Evolutionary conservation across 805 yeast species (phyloP), one percentile per base, ranked within the genome.

Genomic region (Ogataea ramenticola): DNA sequence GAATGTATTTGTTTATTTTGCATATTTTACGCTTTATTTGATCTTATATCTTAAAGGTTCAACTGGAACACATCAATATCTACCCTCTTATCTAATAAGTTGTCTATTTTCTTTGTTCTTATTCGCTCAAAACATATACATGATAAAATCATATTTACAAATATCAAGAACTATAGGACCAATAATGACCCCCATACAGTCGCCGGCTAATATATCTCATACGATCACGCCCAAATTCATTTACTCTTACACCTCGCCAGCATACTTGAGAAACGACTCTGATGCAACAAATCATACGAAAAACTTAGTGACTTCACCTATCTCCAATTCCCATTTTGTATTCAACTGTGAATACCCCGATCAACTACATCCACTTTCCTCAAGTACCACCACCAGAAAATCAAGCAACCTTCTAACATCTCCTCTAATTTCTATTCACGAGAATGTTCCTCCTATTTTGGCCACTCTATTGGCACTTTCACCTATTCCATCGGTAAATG

Each of bases 391-490:
- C 12, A 22, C 40, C 14, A 36, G 7, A 14, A 24, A 14, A 26
- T 26, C 40, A 16, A 36, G 37, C 10, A 41, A 37, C 12, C 41
- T 22, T 8, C 12, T 41, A n/a, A 16, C 39, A 10, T 44, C 47
- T 35, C 19, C 29, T 33, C 36, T 33, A 29, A n/a, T 44, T 22
- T 17, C 12, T 7, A 4, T 29, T 40, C 27, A 34, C 5, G 37
- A 34, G 6, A 43, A 40, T 30, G 45, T 31, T 11, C 24, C 58
- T 2, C 66, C 66, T 1, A 55, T 62, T 7, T 41, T 62, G 22
- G 59, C 66, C 2, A 57, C 66, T 3, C 44, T 62, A 26, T 42
- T 62, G 17, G 62, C 64, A 10, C 32, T 61, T 9, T 48, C 64
- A 14, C 62, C 65, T 3, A 56, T 58, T 1, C 57, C 52, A 0